Base-by-base conservation (phyloP, 2,329 filamentous ascomycete genomes). In the Cladosporium sp. region DNA sequence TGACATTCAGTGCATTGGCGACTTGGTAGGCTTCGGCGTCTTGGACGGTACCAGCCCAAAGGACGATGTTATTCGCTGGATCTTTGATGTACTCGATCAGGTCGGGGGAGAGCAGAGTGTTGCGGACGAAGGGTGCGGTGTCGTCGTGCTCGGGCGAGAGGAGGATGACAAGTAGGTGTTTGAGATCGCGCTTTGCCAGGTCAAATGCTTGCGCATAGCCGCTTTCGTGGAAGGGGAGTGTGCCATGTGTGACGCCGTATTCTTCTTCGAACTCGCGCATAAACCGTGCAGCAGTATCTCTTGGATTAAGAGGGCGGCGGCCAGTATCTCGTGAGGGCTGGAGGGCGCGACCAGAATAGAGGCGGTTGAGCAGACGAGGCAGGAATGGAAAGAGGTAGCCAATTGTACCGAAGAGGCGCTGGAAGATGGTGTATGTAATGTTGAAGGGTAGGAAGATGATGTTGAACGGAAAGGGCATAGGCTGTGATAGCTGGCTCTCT, bases 21-120 rank as follows among this genome's bases (percentile, higher is more conserved):
- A 97, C 91, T 71, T 97, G 91, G 73, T 95, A 97, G 4, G 93
- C 90, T 75, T 99, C 94, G 3, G 91, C 88, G 71, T 99, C 94
- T 62, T 91, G 84, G 0, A 97, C 88, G 65, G 91, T 96, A 47
- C 94, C 94, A 39, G 88, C 91, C 94, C 94, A 99, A 2, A 99
- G 74, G 35, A 97, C 78, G 28, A 97, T 83, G 68, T 93, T 89
- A 72, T 91, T 91, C 34, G 80, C 74, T 0, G 89, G 83, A 59
- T 93, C 83, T 62, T 85, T 87, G 65, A 97, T 73, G 67, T 91
- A 96, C 5, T 80, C 76, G 10, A 86, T 79, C 3, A 97, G 86
- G 42, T 92, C 87, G 1, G 84, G 82, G 1, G 87, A 82, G 7
- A 97, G 81, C 0, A 99, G 80, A 0, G 91, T 97, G 24, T 96